These are phyloP conservation scores for Pythium biforme DNA, from an alignment of 352 stramenopile species.

Conservation along the genomic window DNA sequence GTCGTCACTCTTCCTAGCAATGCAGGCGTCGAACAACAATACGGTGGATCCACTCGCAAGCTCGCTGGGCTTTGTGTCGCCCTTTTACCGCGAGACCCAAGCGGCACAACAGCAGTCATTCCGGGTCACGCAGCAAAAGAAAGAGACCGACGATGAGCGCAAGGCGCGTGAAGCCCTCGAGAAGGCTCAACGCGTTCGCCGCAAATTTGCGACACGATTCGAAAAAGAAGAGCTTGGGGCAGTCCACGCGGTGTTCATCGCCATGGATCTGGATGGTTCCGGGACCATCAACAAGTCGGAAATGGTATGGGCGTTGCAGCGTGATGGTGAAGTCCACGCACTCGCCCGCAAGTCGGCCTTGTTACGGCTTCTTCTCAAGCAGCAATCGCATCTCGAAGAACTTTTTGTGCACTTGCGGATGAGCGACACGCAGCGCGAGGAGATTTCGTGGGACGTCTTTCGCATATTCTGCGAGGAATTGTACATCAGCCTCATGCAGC, in stretches of 20 bases:
- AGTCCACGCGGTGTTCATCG: conserved; percentile 44
- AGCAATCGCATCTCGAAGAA: conserved; percentile 35
- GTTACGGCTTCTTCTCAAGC: conserved; percentile 52
- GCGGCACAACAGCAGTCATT: background rate
- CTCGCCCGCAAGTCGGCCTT: conserved; percentile 47
- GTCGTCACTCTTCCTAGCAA: conserved; percentile 9
- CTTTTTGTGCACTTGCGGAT: conserved; percentile 33
- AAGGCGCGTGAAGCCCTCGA: background rate
- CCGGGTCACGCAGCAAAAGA: background rate
- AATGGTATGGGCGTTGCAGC: conserved; percentile 62
- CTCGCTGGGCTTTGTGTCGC: conserved; percentile 30
- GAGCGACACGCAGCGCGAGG: conserved; percentile 24
- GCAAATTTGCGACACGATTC: conserved; percentile 31
- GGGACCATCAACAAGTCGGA: conserved; percentile 62
- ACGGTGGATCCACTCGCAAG: conserved; percentile 24
- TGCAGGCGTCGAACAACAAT: conserved; percentile 17
- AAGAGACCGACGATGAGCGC: conserved; percentile 7
- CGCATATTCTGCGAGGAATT: conserved; percentile 40
- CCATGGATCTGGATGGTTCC: conserved; percentile 71
- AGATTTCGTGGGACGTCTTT: conserved; percentile 61
- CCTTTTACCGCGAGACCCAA: conserved; percentile 19
- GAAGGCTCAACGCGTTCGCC: conserved; percentile 4
- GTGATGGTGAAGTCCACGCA: conserved; percentile 51
- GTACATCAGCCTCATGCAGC: conserved; percentile 44
- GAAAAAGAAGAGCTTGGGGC: conserved; percentile 34